phyloP scores from a whole-genome alignment of 139 green algal species.

The Tetradesmus obliquus region DNA sequence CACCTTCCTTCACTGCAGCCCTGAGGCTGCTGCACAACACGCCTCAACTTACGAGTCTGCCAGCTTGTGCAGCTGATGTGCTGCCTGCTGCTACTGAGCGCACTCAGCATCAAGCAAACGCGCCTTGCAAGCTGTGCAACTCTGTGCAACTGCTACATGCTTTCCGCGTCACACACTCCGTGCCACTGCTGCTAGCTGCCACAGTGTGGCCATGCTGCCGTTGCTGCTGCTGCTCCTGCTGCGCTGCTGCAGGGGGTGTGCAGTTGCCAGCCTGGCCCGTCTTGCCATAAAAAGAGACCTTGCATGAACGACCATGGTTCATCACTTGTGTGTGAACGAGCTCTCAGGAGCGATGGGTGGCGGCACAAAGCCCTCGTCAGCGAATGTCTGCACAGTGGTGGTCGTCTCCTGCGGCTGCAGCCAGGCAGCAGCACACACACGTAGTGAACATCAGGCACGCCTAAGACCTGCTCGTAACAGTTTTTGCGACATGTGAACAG shows the following conservation, averaged over 20 bases:
- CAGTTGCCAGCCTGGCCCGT: not conserved
- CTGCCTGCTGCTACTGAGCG: too few species aligned
- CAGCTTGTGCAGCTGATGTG: too few species aligned
- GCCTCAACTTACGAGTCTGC: too few species aligned
- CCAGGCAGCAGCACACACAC: not conserved
- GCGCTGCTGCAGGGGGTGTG: not conserved
- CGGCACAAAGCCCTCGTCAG: constrained; percentile 44
- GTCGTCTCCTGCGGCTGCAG: constrained; percentile 25
- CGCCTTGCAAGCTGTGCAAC: not conserved
- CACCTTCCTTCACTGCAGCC: too few species aligned
- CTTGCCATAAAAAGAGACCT: not conserved
- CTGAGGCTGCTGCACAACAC: too few species aligned
- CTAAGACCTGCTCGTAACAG: not conserved
- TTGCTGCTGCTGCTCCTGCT: not conserved
- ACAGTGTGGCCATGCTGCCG: not conserved
- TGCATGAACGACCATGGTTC: too few species aligned
- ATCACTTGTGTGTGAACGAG: constrained; percentile 16
- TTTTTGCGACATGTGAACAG: not conserved
- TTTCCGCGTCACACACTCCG: not conserved
- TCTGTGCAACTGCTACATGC: not conserved
- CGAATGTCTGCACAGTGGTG: constrained; percentile 24
- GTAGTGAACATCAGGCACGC: not conserved
- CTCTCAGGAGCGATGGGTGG: constrained; percentile 16
- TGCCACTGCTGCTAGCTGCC: not conserved
- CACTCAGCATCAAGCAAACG: not conserved